phyloP scores from a whole-genome alignment of 1,139 yeast genomes.

The Kurtzmaniella quercitrusa region DNA sequence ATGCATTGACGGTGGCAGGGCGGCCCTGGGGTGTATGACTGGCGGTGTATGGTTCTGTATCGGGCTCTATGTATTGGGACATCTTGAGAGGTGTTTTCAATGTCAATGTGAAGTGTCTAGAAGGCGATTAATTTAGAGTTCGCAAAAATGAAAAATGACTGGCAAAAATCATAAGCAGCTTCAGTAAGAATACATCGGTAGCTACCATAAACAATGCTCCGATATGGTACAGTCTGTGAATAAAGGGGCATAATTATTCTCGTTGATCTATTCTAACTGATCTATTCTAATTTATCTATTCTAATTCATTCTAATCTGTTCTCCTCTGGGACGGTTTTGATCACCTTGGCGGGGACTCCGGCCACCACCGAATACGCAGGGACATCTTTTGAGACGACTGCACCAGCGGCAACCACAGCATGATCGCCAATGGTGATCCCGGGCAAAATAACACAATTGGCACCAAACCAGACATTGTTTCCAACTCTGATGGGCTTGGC shows the following conservation, averaged over 20 bases:
- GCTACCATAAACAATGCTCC: too few relatives aligned
- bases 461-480: slow-evolving; percentile 65
- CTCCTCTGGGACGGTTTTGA: slow-evolving; percentile 21
- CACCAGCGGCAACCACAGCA: slow-evolving; percentile 64
- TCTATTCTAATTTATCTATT: background rate
- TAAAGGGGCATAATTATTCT: too few relatives aligned
- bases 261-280: background rate
- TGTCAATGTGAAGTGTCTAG: too few relatives aligned
- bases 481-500: slow-evolving; percentile 58
- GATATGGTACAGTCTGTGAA: too few relatives aligned
- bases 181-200: too few relatives aligned
- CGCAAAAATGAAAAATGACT: too few relatives aligned
- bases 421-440: slow-evolving; percentile 66
- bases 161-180: too few relatives aligned
- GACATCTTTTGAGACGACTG: slow-evolving; percentile 54
- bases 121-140: too few relatives aligned
- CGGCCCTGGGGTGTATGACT: background rate
- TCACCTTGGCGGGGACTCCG: slow-evolving; percentile 57
- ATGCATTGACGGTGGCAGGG: background rate
- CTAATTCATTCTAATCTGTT: background rate
- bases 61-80: slow-evolving; percentile 6
- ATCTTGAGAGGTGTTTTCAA: background rate
- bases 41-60: slow-evolving; percentile 1
- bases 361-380: slow-evolving; percentile 51
- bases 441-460: slow-evolving; percentile 50